These are phyloP conservation scores for Didymella sp. DNA, from an alignment of 2,329 filamentous ascomycete genomes.

Conservation along the genomic window DNA sequence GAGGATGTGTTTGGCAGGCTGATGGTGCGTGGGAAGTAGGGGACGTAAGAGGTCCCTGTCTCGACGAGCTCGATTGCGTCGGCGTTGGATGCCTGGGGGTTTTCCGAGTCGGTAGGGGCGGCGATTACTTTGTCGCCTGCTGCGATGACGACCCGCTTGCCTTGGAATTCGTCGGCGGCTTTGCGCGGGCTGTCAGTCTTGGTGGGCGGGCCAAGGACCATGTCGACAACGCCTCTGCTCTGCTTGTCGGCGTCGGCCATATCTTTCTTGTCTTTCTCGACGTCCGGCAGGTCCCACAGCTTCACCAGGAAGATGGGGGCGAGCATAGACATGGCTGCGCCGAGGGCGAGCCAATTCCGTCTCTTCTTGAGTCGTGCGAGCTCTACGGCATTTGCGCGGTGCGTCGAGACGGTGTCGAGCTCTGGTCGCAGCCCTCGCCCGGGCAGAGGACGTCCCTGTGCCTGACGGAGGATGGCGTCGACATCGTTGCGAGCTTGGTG, in stretches of 20 bases:
- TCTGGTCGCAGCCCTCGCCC: conserved; percentile 22
- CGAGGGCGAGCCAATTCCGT: conserved; percentile 45
- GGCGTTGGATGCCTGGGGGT: conserved; percentile 42
- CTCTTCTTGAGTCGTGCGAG: conserved; percentile 35
- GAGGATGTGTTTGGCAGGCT: conserved; percentile 61
- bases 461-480: conserved; percentile 23
- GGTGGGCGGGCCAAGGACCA: conserved; percentile 36
- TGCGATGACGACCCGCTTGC: conserved; percentile 65
- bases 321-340: conserved; percentile 47
- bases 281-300: conserved; percentile 42
- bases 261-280: conserved; percentile 26
- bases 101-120: conserved; percentile 43
- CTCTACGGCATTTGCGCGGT: conserved; percentile 44
- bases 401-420: conserved; percentile 43
- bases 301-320: conserved; percentile 46
- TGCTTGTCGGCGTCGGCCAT: conserved; percentile 21
- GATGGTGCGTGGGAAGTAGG: conserved; percentile 77
- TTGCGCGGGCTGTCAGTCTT: conserved; percentile 40
- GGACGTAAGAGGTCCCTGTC: conserved; percentile 81
- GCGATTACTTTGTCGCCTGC: conserved; percentile 67
- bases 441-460: conserved; percentile 13
- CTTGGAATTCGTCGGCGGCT: conserved; percentile 55
- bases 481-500: conserved; percentile 25
- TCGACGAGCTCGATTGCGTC: conserved; percentile 76
- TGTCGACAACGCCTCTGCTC: conserved; percentile 35